phyloP scores from a whole-genome alignment of 2,329 filamentous ascomycete genomes.

The Thelonectria discophora region DNA sequence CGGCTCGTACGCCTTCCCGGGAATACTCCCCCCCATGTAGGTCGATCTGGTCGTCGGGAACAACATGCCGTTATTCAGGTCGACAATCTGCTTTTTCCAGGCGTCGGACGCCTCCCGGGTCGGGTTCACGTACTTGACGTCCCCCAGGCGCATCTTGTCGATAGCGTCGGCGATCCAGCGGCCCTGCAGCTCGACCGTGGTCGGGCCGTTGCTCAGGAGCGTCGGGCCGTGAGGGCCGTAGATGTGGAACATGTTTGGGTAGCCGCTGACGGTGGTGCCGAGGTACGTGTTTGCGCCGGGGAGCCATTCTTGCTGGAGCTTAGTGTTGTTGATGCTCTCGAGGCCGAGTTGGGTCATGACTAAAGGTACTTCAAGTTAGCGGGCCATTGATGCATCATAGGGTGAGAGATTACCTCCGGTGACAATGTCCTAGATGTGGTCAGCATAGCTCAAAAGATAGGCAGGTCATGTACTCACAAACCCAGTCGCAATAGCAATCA shows the following conservation, averaged over 20 bases:
- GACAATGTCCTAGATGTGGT: constrained; percentile 43
- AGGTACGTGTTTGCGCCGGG: constrained; percentile 55
- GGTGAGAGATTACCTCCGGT: constrained; percentile 45
- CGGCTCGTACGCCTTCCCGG: constrained; percentile 62
- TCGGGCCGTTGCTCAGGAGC: constrained; percentile 64
- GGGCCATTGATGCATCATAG: no score
- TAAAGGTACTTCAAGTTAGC: constrained; percentile 19
- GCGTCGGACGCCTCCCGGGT: constrained; percentile 53
- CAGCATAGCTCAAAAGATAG: background rate
- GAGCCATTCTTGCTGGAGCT: constrained; percentile 55
- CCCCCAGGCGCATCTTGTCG: constrained; percentile 55
- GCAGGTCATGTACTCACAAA: constrained; percentile 48
- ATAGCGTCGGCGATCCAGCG: constrained; percentile 64
- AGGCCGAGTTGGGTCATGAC: constrained; percentile 58
- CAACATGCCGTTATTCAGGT: constrained; percentile 56
- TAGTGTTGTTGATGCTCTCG: constrained; percentile 49
- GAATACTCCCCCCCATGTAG: constrained; percentile 65
- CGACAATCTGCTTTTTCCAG: constrained; percentile 61
- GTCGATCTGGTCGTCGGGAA: constrained; percentile 60
- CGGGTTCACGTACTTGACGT: constrained; percentile 61
- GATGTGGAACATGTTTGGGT: constrained; percentile 61
- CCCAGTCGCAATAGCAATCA: constrained; percentile 56
- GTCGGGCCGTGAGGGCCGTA: constrained; percentile 68
- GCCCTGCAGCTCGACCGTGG: constrained; percentile 63
- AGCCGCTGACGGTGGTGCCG: constrained; percentile 54